Evolutionary conservation across 805 yeast genomes (phyloP).

Genomic region (Cyberlindnera bimundalis): DNA sequence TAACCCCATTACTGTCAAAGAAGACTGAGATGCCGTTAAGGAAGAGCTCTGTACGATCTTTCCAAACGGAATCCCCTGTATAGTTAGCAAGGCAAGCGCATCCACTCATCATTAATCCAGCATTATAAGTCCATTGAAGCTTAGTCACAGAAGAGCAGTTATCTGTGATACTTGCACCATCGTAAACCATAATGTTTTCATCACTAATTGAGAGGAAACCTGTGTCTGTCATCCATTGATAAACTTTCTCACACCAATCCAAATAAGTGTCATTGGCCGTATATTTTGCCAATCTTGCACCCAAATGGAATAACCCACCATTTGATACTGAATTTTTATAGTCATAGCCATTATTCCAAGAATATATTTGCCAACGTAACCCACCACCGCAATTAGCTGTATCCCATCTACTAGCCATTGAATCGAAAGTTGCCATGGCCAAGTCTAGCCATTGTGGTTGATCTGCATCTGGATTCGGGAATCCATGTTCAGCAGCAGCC

Average conservation of each 20-base stretch:
- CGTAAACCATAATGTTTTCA: constrained; percentile 40
- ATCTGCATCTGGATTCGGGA: constrained; percentile 59
- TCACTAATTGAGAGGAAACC: constrained; percentile 33
- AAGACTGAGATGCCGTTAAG: constrained; percentile 51
- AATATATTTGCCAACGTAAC: constrained; percentile 91
- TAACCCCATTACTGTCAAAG: constrained; percentile 47
- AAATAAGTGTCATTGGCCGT: constrained; percentile 71
- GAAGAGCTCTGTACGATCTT: constrained; percentile 48
- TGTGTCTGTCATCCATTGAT: constrained; percentile 72
- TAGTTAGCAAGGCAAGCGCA: constrained; percentile 62
- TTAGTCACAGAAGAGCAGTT: constrained; percentile 47
- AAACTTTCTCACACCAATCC: constrained; percentile 70
- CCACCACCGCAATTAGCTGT: constrained; percentile 83
- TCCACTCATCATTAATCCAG: constrained; percentile 65
- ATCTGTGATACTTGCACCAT: constrained; percentile 51
- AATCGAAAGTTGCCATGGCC: constrained; percentile 87
- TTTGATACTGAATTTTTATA: constrained; percentile 91
- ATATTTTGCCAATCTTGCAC: constrained; percentile 82
- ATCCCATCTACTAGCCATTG: constrained; percentile 93
- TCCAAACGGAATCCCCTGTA: constrained; percentile 51
- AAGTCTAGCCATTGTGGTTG: constrained; percentile 76
- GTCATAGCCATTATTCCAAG: constrained; percentile 92
- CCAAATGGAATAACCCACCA: constrained; percentile 84
- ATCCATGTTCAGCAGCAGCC: constrained; percentile 88
- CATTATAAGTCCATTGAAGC: constrained; percentile 65